Base-by-base conservation (phyloP, 108 stramenopile genomes). In the Nitzschia sp. region DNA sequence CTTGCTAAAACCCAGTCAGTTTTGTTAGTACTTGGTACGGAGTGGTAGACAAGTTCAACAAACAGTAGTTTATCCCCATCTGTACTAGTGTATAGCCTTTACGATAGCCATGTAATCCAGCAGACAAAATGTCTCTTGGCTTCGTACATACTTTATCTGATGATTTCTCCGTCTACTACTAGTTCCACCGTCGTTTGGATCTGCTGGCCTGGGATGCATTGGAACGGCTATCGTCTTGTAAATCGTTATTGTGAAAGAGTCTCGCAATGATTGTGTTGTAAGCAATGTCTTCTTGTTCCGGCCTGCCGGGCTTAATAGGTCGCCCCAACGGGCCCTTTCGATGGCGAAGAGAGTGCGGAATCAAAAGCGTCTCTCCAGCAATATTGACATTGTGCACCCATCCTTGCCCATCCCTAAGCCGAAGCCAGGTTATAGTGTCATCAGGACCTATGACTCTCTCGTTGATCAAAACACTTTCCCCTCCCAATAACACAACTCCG, bases 391-490 rank as follows among this genome's bases (percentile, higher is more conserved):
- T 77, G 45, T 86, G 83, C 27, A 91, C 79, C 93, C 90, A 94
- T 0, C 89, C 90, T 45, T 64, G 59, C 22, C 84, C 84, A 63
- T 83, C 81, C 32, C 80, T 91, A 8, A 91, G 63, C 50, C 93
- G 80, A 5, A 91, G 71, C 93, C 93, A 94, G 1, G 72, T 72
- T 9, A 79, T 76, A 0, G 52, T 44, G 11, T 80, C 69, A 54
- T 84, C 79, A 3, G 75, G 60, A 3, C 78, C 65, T 4, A 66
- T 85, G 23, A 94, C 90, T 31, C 87, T 78, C 75, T 94, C 93
- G 22, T 58, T 85, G 8, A 91, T 73, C 35, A 84, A 21, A 1
- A 91, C 86, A 58, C 63, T 82, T 36, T 85, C 83, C 19, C 79
- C 81, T 25, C 61, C 69, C 1, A 58, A 63, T 15, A 89, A 70